phyloP scores from a whole-genome alignment of 345 rosid genomes.

The Citropsis articulata region DNA sequence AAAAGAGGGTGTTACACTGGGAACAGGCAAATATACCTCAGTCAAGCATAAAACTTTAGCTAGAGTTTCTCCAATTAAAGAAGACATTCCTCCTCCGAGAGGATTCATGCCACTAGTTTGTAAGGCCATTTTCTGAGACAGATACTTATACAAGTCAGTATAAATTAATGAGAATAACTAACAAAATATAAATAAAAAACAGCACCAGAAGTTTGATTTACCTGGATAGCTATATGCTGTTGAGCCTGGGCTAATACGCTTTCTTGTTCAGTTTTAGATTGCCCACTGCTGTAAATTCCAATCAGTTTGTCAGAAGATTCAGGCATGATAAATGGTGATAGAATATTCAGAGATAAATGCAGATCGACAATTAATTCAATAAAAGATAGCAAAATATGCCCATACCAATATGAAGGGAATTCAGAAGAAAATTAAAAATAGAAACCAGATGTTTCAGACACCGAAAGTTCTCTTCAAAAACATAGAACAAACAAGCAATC shows the following conservation, averaged over 20 bases:
- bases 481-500: not conserved
- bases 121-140: slow-evolving; percentile 25
- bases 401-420: not conserved
- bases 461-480: not conserved
- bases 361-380: not conserved
- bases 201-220: not conserved
- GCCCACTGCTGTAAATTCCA: slow-evolving; percentile 18
- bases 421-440: not conserved
- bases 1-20: not conserved
- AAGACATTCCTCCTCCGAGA: slow-evolving; percentile 13
- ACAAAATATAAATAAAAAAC: not conserved
- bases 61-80: slow-evolving; percentile 12
- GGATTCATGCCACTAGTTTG: slow-evolving; percentile 28
- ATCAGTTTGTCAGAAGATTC: not conserved
- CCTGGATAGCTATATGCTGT: slow-evolving; percentile 35
- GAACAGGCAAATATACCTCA: slow-evolving; percentile 21
- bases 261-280: slow-evolving; percentile 28
- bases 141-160: not conserved
- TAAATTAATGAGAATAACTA: not conserved
- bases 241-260: slow-evolving; percentile 28
- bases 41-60: slow-evolving; percentile 31
- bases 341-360: not conserved
- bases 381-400: not conserved
- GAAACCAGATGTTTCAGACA: not conserved
- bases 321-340: slow-evolving; percentile 3